A percentile compares a stretch with the other conserved stretches of the same genome.
Evolutionary conservation across 192 early-diverging fungal species (phyloP).

Genomic region (Spizellomyces sp.): DNA sequence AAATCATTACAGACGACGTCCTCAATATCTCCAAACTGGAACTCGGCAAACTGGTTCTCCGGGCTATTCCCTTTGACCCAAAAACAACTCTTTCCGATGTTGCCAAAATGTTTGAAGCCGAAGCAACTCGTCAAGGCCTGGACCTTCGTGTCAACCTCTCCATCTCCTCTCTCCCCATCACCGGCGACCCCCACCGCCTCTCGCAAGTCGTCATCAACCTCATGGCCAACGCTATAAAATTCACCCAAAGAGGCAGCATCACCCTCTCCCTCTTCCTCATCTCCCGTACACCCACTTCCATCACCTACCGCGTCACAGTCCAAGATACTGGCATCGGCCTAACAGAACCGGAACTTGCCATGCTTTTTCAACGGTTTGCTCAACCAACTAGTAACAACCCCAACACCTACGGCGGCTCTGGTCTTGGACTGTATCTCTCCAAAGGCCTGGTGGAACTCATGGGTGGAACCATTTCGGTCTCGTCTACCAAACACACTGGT

Average conservation of each 20-base stretch:
- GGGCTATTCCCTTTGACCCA: constrained; percentile 8
- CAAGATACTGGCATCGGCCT: constrained; percentile 19
- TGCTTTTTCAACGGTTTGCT: constrained; percentile 27
- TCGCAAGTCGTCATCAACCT: constrained; percentile 33
- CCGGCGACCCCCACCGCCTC: constrained; percentile 16
- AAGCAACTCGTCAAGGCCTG: constrained; percentile 12
- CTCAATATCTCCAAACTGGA: constrained; percentile 27
- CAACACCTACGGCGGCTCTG: constrained; percentile 30
- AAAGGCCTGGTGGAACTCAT: constrained; percentile 21
- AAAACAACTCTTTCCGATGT: not conserved
- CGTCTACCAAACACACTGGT: not conserved
- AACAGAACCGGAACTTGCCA: not conserved
- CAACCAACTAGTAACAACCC: constrained; percentile 9
- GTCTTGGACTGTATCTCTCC: constrained; percentile 29
- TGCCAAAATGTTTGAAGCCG: constrained; percentile 22
- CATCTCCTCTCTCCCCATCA: constrained; percentile 7
- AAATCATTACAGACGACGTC: constrained; percentile 34
- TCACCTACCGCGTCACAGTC: constrained; percentile 2
- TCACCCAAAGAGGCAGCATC: constrained; percentile 21
- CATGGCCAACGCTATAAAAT: constrained; percentile 28
- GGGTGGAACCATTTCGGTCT: constrained; percentile 22
- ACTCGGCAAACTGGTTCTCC: constrained; percentile 4
- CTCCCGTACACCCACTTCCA: not conserved
- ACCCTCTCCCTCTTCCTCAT: constrained; percentile 23
- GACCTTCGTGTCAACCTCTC: constrained; percentile 24